These are phyloP conservation scores for Petrea volubilis DNA, from an alignment of 257 asterid species.

Conservation along the genomic window DNA sequence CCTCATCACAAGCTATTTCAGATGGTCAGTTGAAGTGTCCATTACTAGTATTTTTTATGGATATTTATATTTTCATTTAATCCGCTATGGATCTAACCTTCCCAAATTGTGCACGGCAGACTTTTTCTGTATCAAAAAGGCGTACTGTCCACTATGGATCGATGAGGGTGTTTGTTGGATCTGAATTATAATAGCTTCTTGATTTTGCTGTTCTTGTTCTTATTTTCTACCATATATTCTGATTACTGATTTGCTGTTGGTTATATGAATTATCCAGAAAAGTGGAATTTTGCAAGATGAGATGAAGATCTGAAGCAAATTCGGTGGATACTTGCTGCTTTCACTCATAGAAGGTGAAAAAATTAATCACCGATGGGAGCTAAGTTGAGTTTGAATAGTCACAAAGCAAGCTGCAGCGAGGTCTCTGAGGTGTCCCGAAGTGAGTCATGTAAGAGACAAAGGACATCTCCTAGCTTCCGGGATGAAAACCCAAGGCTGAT, in stretches of 20 bases:
- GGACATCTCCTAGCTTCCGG: slow-evolving; percentile 59
- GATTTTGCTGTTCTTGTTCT: not conserved
- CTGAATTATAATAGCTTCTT: not conserved
- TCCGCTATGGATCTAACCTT: not conserved
- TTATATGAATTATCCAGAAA: slow-evolving; percentile 10
- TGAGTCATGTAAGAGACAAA: slow-evolving; percentile 66
- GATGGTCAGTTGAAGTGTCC: not conserved
- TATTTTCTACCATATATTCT: not conserved
- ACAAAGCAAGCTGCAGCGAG: slow-evolving; percentile 38
- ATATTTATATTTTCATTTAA: not conserved
- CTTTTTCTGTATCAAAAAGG: not conserved
- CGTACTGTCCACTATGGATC: not conserved
- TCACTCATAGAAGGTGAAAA: slow-evolving; percentile 14
- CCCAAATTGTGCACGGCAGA: not conserved
- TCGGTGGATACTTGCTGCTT: slow-evolving; percentile 13
- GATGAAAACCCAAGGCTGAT: slow-evolving; percentile 62
- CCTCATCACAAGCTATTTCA: not conserved
- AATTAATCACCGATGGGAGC: slow-evolving; percentile 59
- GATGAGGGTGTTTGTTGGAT: not conserved
- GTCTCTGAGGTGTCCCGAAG: slow-evolving; percentile 41
- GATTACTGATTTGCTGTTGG: not conserved
- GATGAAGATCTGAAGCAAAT: slow-evolving; percentile 11
- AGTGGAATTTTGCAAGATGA: slow-evolving; percentile 10
- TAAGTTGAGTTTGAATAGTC: slow-evolving; percentile 53
- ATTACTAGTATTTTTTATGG: not conserved